A percentile compares a stretch with the other conserved stretches of the same genome.
These are phyloP conservation scores for Hirsutella thompsonii DNA, from an alignment of 2,329 filamentous ascomycete species.

Conservation along the genomic window DNA sequence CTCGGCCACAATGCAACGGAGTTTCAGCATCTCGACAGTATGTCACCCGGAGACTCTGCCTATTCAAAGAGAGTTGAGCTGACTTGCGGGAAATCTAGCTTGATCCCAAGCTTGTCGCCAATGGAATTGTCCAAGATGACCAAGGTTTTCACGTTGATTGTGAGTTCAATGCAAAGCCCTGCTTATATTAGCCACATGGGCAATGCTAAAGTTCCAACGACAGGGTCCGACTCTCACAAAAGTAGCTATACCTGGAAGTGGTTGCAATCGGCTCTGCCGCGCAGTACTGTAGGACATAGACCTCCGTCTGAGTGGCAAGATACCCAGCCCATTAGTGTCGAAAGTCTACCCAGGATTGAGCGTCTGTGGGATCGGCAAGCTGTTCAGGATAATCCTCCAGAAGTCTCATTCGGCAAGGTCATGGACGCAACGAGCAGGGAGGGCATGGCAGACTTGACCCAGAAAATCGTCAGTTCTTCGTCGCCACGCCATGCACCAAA, in stretches of 20 bases:
- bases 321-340: too few species aligned
- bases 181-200: too few species aligned
- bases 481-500: not conserved
- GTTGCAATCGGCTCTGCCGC: constrained; percentile 12
- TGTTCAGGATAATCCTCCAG: constrained; percentile 34
- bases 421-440: constrained; percentile 34
- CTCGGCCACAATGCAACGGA: constrained; percentile 27
- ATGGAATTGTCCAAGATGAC: too few species aligned
- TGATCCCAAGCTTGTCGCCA: not conserved
- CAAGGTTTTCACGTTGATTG: too few species aligned
- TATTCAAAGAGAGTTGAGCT: too few species aligned
- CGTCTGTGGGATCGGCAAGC: constrained; percentile 17
- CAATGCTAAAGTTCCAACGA: too few species aligned
- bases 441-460: constrained; percentile 49
- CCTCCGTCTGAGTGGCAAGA: too few species aligned
- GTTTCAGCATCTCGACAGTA: constrained; percentile 27
- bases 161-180: too few species aligned
- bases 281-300: not conserved
- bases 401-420: constrained; percentile 45
- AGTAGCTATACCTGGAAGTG: constrained; percentile 54
- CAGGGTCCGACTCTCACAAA: constrained; percentile 54
- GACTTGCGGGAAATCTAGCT: too few species aligned
- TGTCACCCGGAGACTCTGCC: not conserved
- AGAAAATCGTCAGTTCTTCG: constrained; percentile 41
- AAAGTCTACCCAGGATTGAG: constrained; percentile 2